Base-by-base conservation (phyloP, 306 rosid genomes). In the Quercus aquifolioides region DNA sequence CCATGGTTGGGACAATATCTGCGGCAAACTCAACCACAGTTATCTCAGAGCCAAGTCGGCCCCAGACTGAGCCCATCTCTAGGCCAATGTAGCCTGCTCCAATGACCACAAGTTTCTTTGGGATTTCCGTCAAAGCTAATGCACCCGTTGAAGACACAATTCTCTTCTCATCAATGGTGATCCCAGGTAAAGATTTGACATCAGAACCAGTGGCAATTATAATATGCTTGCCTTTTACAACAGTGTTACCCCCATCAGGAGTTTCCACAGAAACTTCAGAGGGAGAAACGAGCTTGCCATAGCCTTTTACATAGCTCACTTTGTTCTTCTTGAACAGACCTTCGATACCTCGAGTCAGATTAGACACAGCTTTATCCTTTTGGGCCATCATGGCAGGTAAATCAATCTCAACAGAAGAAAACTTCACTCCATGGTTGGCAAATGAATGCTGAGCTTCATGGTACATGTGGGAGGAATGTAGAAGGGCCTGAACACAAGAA, bases 41-140 rank as follows among this genome's bases (percentile, higher is more conserved):
- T 81, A 96, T 79, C 90, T 93, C 91, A 2, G 98, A 93, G 70
- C 99, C 99, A 69, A 96, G 81, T 31, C 99, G 86, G 59, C 97
- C 94, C 99, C 99, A 96, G 3, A 96, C 99, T 0, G 99, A 96
- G 5, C 99, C 99, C 99, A 96, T 96, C 80, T 96, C 99, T 25
- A 96, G 92, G 26, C 99, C 99, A 70, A 96, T 96, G 86, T 96
- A 96, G 70, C 99, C 99, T 20, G 99, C 99, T 71, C 99, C 98
- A 46, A 96, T 85, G 81, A 96, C 99, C 70, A 93, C 84, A 46
- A 96, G 93, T 85, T 76, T 96, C 92, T 93, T 93, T 12, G 99
- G 99, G 76, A 93, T 89, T 87, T 91, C 94, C 52, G 92, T 31
- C 89, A 93, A 85, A 74, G 93, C 96, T 55, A 96, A 88, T 80